Percentiles rank a stretch among this genome's conserved stretches.
phyloP scores from a whole-genome alignment of 371 early-diverging fungal species.

The Caulochytrium protostelioides region DNA sequence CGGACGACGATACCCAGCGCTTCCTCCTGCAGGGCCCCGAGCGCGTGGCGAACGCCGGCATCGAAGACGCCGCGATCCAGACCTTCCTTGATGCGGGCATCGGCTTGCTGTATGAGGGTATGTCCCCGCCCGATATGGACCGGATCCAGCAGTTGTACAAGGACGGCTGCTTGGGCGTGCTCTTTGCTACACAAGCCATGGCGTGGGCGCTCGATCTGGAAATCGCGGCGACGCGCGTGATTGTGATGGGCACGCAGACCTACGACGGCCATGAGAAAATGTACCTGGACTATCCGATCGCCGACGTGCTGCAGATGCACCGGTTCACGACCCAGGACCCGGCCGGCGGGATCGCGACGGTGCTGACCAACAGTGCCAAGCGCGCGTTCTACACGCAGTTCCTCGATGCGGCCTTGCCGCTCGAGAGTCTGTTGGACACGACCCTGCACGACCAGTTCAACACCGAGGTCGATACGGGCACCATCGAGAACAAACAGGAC shows the following conservation, averaged over 20 bases:
- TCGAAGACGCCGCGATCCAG: too few species aligned
- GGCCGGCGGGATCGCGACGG: slow-evolving; percentile 3
- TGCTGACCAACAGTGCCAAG: slow-evolving; percentile 44
- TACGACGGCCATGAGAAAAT: slow-evolving; percentile 82
- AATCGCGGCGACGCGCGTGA: too few species aligned
- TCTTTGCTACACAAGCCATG: too few species aligned
- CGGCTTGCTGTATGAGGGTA: slow-evolving; percentile 75
- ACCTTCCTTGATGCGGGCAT: too few species aligned
- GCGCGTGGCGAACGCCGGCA: too few species aligned
- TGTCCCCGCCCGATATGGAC: slow-evolving; percentile 40
- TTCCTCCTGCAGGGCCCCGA: too few species aligned
- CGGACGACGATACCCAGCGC: slow-evolving; percentile 38
- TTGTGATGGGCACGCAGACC: slow-evolving; percentile 90
- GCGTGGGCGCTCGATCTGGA: too few species aligned
- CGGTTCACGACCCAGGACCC: slow-evolving; percentile 68
- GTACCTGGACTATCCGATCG: slow-evolving; percentile 80
- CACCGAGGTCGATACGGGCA: slow-evolving; percentile 78
- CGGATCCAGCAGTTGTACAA: too few species aligned
- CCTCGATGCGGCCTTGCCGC: slow-evolving; percentile 76
- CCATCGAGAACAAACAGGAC: slow-evolving; percentile 89
- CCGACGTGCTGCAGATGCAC: slow-evolving; percentile 91
- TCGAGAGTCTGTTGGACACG: slow-evolving; percentile 74
- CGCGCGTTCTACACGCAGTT: slow-evolving; percentile 93
- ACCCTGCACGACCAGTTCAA: slow-evolving; percentile 84
- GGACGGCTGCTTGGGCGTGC: too few species aligned